Percentiles rank a stretch among this genome's conserved stretches.
These are phyloP conservation scores for Cyberlindnera americana DNA, from an alignment of 805 yeast genomes.

Conservation along the genomic window DNA sequence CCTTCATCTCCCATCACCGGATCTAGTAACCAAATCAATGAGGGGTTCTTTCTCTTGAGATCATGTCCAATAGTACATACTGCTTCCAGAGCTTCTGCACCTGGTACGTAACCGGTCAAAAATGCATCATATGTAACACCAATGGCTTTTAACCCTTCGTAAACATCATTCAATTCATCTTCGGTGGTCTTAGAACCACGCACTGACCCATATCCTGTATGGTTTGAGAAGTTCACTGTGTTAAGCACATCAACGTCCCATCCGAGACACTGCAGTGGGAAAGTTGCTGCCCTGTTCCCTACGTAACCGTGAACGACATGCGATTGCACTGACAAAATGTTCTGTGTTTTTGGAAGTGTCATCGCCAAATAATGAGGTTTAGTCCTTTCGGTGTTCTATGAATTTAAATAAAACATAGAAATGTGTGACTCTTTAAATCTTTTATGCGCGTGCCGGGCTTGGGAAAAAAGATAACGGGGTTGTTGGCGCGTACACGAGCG, in stretches of 20 bases:
- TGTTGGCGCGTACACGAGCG: too few relatives aligned
- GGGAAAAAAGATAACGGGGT: too few relatives aligned
- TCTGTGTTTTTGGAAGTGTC: slow-evolving; percentile 1
- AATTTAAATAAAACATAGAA: too few relatives aligned
- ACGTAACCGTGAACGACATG: slow-evolving; percentile 75
- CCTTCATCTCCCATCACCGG: slow-evolving; percentile 86
- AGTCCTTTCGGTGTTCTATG: too few relatives aligned
- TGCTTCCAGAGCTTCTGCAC: slow-evolving; percentile 43
- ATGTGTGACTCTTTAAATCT: too few relatives aligned
- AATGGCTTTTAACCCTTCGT: slow-evolving; percentile 37
- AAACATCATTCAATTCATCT: slow-evolving; percentile 36
- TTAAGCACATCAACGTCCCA: slow-evolving; percentile 69
- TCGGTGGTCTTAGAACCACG: slow-evolving; percentile 44
- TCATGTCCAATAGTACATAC: slow-evolving; percentile 38
- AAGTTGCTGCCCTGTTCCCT: slow-evolving; percentile 63
- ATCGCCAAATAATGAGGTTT: neutral
- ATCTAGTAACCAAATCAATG: slow-evolving; percentile 56
- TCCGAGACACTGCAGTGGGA: slow-evolving; percentile 60
- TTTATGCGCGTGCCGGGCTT: too few relatives aligned
- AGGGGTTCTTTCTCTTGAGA: slow-evolving; percentile 34
- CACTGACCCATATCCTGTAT: slow-evolving; percentile 64
- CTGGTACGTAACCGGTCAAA: slow-evolving; percentile 68
- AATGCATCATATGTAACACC: slow-evolving; percentile 45
- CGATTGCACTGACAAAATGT: slow-evolving; percentile 53
- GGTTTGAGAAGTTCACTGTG: slow-evolving; percentile 65